Evolutionary conservation across 148 eudicot species (phyloP).

Genomic region (Chenopodium quinoa): DNA sequence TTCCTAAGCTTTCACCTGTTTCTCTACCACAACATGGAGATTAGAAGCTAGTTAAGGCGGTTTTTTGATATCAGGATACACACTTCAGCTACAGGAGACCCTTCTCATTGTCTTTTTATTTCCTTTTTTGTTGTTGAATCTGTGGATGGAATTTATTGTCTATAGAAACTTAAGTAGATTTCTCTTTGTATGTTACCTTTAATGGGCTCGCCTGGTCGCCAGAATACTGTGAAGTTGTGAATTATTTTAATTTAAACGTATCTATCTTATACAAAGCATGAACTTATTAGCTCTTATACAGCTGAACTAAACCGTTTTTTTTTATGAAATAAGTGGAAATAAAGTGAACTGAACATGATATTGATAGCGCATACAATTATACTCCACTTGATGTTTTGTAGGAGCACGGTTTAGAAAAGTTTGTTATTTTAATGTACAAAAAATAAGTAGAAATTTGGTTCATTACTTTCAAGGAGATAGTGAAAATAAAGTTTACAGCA

Average conservation of each 20-base stretch:
- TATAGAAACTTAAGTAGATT: background rate
- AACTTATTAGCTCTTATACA: too few relatives aligned
- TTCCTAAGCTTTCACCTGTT: background rate
- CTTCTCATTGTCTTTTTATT: background rate
- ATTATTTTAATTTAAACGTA: background rate
- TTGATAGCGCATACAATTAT: too few relatives aligned
- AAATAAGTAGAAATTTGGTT: too few relatives aligned
- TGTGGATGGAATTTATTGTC: background rate
- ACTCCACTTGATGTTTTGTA: too few relatives aligned
- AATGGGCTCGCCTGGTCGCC: background rate
- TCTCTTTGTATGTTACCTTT: background rate
- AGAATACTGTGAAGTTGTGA: background rate
- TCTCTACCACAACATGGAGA: background rate
- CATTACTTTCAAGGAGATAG: too few relatives aligned
- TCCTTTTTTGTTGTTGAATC: background rate
- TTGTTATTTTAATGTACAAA: too few relatives aligned
- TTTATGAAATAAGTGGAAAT: too few relatives aligned
- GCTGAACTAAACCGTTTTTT: too few relatives aligned
- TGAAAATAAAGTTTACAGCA: too few relatives aligned
- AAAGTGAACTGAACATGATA: too few relatives aligned
- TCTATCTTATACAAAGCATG: too few relatives aligned
- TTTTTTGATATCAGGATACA: slow-evolving; percentile 1
- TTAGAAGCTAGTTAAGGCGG: background rate
- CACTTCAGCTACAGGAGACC: slow-evolving; percentile 3
- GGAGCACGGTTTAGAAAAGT: too few relatives aligned